A percentile compares a stretch with the other conserved stretches of the same genome.
phyloP scores from a whole-genome alignment of 2,329 filamentous ascomycete genomes.

The Talaromyces albobiverticillius region DNA sequence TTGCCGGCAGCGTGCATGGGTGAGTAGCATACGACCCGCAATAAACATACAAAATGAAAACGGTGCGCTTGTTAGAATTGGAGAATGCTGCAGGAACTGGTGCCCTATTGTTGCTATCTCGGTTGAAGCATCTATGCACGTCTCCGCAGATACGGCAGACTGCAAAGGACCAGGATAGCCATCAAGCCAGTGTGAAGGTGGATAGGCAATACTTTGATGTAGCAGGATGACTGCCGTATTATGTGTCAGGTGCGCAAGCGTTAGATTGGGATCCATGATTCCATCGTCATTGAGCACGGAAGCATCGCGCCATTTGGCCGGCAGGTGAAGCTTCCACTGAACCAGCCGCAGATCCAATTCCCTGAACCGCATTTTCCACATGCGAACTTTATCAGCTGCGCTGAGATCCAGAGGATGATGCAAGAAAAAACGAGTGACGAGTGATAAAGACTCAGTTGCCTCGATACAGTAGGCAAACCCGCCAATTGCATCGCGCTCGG shows the following conservation, averaged over 20 bases:
- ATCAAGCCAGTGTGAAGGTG: slow-evolving; percentile 29
- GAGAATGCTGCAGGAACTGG: slow-evolving; percentile 42
- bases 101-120: slow-evolving; percentile 48
- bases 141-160: slow-evolving; percentile 48
- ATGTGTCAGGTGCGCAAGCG: slow-evolving; percentile 49
- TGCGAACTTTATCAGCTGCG: slow-evolving; percentile 26
- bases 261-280: slow-evolving; percentile 49
- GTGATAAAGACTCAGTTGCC: slow-evolving; percentile 33
- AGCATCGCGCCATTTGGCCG: slow-evolving; percentile 40
- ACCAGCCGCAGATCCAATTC: slow-evolving; percentile 25
- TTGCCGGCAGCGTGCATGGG: slow-evolving; percentile 21
- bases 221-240: slow-evolving; percentile 51
- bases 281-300: slow-evolving; percentile 26
- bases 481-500: too few species aligned
- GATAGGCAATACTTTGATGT: slow-evolving; percentile 50
- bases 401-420: slow-evolving; percentile 29
- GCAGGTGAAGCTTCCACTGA: slow-evolving; percentile 46
- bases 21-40: not conserved
- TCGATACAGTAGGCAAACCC: not conserved
- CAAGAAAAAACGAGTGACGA: slow-evolving; percentile 36
- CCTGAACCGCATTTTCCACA: slow-evolving; percentile 30
- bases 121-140: slow-evolving; percentile 45
- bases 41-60: slow-evolving; percentile 50
- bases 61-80: slow-evolving; percentile 30
- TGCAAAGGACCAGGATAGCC: slow-evolving; percentile 36